A percentile compares a stretch with the other conserved stretches of the same genome.
Evolutionary conservation across 495 filamentous ascomycete genomes (phyloP).

Genomic region (Friedmanniomyces simplex): DNA sequence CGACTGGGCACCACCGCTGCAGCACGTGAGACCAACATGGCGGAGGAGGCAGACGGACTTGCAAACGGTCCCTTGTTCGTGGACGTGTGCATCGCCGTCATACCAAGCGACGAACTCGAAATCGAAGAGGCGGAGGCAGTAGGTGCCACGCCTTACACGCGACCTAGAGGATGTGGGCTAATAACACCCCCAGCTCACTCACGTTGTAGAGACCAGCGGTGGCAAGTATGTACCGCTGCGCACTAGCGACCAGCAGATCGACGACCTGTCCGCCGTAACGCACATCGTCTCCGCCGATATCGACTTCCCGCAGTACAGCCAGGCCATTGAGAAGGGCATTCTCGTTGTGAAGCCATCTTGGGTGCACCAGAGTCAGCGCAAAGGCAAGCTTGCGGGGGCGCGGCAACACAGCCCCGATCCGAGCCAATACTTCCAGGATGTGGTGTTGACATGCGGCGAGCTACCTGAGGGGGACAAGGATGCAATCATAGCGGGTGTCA

Average conservation of each 20-base stretch:
- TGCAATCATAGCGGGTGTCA: conserved; percentile 77
- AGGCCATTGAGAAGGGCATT: conserved; percentile 59
- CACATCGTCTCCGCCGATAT: conserved; percentile 77
- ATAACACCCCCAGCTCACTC: conserved; percentile 1
- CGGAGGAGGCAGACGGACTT: conserved; percentile 6
- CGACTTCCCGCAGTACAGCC: conserved; percentile 76
- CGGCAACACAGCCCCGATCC: conserved; percentile 86
- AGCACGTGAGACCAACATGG: background rate
- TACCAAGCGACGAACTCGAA: conserved; percentile 11
- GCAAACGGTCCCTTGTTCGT: conserved; percentile 2
- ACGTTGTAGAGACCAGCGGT: conserved; percentile 2
- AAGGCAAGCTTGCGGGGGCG: conserved; percentile 60
- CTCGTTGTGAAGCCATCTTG: conserved; percentile 78
- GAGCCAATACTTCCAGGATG: conserved; percentile 74
- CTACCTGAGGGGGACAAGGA: conserved; percentile 85
- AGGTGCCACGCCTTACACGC: background rate
- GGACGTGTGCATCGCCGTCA: conserved; percentile 14
- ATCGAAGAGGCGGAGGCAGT: background rate
- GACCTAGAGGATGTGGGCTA: background rate
- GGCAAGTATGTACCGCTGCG: conserved; percentile 9
- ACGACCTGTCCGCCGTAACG: conserved; percentile 34
- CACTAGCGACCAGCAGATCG: conserved; percentile 8
- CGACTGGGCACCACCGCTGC: no score
- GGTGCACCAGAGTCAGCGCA: conserved; percentile 58
- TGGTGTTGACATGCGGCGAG: conserved; percentile 65